Conservation (phyloP, 352 stramenopile genomes). For the Globisporangium yorkense region DNA sequence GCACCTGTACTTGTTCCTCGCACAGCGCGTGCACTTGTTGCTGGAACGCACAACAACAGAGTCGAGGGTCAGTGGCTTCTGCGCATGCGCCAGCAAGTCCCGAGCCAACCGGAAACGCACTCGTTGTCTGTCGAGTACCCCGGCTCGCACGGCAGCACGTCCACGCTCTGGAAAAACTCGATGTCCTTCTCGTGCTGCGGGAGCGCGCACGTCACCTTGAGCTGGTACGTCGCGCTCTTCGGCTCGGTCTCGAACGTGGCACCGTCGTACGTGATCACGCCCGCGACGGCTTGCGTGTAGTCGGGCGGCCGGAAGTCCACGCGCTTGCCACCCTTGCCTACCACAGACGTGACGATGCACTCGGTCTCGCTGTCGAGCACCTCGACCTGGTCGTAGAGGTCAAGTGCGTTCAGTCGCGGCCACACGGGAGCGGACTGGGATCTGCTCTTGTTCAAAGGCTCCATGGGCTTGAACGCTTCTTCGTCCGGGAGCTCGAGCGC, state of each 20-base stretch:
- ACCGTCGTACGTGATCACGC: slow-evolving; percentile 35
- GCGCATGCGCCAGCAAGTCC: neutral
- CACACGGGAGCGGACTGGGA: slow-evolving; percentile 26
- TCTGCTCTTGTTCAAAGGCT: slow-evolving; percentile 20
- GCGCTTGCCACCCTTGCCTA: slow-evolving; percentile 3
- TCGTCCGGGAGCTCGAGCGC: slow-evolving; percentile 40
- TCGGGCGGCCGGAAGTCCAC: slow-evolving; percentile 28
- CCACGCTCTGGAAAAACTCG: slow-evolving; percentile 25
- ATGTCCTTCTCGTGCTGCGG: slow-evolving; percentile 19
- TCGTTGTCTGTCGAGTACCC: slow-evolving; percentile 39
- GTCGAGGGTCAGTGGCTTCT: neutral
- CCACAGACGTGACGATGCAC: slow-evolving; percentile 20
- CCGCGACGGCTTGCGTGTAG: slow-evolving; percentile 16
- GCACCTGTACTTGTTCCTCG: slow-evolving; percentile 46
- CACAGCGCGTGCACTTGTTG: slow-evolving; percentile 50
- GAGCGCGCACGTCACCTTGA: slow-evolving; percentile 42
- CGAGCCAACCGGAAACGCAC: slow-evolving; percentile 9
- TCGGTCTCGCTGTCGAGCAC: slow-evolving; percentile 44
- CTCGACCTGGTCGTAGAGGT: slow-evolving; percentile 59
- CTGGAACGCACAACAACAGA: slow-evolving; percentile 1
- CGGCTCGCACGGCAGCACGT: slow-evolving; percentile 30
- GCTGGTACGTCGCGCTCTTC: slow-evolving; percentile 19
- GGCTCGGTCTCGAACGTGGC: slow-evolving; percentile 27
- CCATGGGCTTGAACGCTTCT: slow-evolving; percentile 35
- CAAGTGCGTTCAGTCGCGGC: slow-evolving; percentile 48